These are phyloP conservation scores for Groenewaldozyma auringiensis DNA, from an alignment of 1,139 yeast genomes.

Conservation along the genomic window DNA sequence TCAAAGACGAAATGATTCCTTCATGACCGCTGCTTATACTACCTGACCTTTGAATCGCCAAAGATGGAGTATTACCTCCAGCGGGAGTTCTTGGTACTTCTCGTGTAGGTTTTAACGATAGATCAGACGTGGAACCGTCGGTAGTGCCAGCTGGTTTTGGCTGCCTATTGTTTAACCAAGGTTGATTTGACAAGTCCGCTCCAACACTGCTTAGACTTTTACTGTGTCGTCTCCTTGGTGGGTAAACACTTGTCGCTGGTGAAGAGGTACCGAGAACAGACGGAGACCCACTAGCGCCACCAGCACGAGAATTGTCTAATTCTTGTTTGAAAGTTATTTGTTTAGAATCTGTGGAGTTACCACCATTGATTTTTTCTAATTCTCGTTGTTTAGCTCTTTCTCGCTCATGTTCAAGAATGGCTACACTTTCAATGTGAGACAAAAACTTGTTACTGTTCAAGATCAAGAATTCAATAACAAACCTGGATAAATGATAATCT, in stretches of 20 bases:
- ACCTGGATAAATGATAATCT: slow-evolving; percentile 80
- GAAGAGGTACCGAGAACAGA: too few relatives aligned
- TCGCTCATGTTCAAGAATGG: slow-evolving; percentile 27
- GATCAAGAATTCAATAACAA: slow-evolving; percentile 82
- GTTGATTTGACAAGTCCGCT: not conserved
- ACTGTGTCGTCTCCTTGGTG: slow-evolving; percentile 24
- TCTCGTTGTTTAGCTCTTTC: slow-evolving; percentile 11
- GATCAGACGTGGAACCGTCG: not conserved
- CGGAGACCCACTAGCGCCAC: not conserved
- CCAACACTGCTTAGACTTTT: slow-evolving; percentile 30
- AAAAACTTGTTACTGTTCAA: slow-evolving; percentile 66
- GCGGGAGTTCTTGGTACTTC: too few relatives aligned
- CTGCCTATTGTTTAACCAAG: too few relatives aligned
- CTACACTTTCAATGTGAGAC: slow-evolving; percentile 40
- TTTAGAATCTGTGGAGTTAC: slow-evolving; percentile 3
- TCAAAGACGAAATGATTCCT: slow-evolving; percentile 7
- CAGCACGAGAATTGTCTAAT: not conserved
- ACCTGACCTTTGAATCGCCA: not conserved
- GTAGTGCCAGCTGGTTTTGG: too few relatives aligned
- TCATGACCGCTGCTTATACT: not conserved
- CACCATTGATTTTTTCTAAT: not conserved
- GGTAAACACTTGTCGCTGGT: not conserved
- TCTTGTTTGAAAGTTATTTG: not conserved
- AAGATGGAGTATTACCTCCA: too few relatives aligned
- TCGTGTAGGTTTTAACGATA: too few relatives aligned